These are phyloP conservation scores for Pulicaria dysenterica DNA, from an alignment of 129 eudicot genomes.

Conservation along the genomic window DNA sequence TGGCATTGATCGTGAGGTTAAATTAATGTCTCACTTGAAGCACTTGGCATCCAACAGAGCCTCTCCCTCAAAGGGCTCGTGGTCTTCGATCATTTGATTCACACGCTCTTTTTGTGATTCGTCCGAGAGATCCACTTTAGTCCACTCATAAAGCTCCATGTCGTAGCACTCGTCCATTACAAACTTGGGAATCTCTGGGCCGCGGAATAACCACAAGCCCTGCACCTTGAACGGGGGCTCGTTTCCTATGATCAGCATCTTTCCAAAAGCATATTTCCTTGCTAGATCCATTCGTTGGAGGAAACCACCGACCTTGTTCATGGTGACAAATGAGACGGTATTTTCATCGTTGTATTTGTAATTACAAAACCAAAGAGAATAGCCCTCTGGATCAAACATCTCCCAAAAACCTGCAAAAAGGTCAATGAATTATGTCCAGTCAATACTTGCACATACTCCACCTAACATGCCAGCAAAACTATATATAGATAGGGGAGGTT, in stretches of 20 bases:
- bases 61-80: constrained; percentile 78
- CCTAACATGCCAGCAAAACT: background rate
- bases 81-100: constrained; percentile 75
- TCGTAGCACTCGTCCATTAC: constrained; percentile 80
- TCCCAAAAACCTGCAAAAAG: constrained; percentile 77
- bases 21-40: constrained; percentile 51
- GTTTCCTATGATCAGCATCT: constrained; percentile 78
- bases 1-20: background rate
- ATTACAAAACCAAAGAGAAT: constrained; percentile 90
- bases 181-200: constrained; percentile 76
- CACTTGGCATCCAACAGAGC: constrained; percentile 75
- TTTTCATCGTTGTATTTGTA: constrained; percentile 89
- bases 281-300: constrained; percentile 88
- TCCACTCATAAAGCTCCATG: constrained; percentile 79
- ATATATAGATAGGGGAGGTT: too few relatives aligned
- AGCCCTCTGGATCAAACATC: constrained; percentile 92
- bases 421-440: background rate
- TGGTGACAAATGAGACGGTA: constrained; percentile 74
- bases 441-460: background rate
- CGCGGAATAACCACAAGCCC: constrained; percentile 91
- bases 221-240: constrained; percentile 77
- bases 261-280: constrained; percentile 83
- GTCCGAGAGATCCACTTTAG: constrained; percentile 59
- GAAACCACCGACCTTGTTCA: constrained; percentile 89
- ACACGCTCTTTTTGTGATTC: constrained; percentile 77